Evolutionary conservation across 495 filamentous ascomycete genomes (phyloP), one percentile per base, ranked within the genome.

Genomic region (Penicillium canariense): DNA sequence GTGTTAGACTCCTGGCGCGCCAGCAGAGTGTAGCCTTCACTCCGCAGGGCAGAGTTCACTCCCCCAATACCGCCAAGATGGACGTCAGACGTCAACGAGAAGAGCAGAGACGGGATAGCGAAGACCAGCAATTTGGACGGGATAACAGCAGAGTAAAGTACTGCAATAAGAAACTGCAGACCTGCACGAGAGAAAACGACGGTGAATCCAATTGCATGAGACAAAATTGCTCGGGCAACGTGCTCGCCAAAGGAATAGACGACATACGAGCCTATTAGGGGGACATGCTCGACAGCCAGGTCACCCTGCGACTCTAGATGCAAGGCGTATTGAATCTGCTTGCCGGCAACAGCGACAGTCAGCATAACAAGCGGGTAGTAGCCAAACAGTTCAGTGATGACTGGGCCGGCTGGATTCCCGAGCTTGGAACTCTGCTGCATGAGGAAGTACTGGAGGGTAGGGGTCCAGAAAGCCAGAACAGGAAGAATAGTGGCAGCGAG

Each of bases 1-100:
- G 94, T 97, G 12, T 84, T 67, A 0, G 89, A 95, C 63, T 97
- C 92, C 61, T 81, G 73, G 14, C 94, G 85, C 28, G 87, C 91
- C 35, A 97, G 63, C 5, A 97, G 69, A 2, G 80, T 75, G 48
- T 69, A 82, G 3, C 74, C 75, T 39, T 76, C 70, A 12, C 60
- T 62, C 18, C 68, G 61, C 15, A 97, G 71, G 1, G 80, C 85
- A 3, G 69, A 64, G 56, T 96, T 93, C 17, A 94, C 67, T 2
- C 76, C 73, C 6, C 64, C 64, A 0, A 81, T 77, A 15, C 81
- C 80, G 44, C 65, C 63, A 26, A 88, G 70, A 67, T 96, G 90
- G 9, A 85, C 82, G 62, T 96, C 96, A 31, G 81, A 78, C 14
- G 84, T 72, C 22, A 83, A 63, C 0, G 85, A 84, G 67, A 95